Conservation (phyloP, 257 asterid genomes). For the Solanum pinnatisectum region DNA sequence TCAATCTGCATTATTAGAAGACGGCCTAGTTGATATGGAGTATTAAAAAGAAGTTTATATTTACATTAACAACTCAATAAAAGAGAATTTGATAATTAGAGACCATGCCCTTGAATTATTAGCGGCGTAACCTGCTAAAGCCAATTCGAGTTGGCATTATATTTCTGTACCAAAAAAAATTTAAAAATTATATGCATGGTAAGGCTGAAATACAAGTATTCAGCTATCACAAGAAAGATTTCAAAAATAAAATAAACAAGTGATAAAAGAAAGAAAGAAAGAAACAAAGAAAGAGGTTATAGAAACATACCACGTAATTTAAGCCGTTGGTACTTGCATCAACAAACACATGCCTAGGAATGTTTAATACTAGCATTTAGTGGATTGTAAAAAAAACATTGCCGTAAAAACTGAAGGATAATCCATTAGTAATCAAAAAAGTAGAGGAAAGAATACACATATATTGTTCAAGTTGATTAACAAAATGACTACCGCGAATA, state of each 20-base stretch:
- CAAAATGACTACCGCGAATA: neutral
- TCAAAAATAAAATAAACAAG: too few species aligned
- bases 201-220: neutral
- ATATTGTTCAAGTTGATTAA: neutral
- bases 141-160: neutral
- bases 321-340: neutral
- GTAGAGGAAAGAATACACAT: neutral
- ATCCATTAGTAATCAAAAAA: neutral
- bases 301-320: neutral
- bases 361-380: neutral
- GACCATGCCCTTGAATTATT: neutral
- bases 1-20: neutral
- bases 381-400: neutral
- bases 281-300: neutral
- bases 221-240: neutral
- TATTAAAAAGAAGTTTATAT: neutral
- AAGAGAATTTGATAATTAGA: neutral
- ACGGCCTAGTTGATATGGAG: neutral
- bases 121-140: neutral
- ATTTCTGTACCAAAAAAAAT: neutral
- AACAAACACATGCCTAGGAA: neutral
- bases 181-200: neutral
- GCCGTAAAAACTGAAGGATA: neutral
- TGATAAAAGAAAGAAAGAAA: neutral
- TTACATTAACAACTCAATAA: neutral